Base-by-base conservation (phyloP, 2,329 filamentous ascomycete species). In the Magnaporthiopsis rhizophila region DNA sequence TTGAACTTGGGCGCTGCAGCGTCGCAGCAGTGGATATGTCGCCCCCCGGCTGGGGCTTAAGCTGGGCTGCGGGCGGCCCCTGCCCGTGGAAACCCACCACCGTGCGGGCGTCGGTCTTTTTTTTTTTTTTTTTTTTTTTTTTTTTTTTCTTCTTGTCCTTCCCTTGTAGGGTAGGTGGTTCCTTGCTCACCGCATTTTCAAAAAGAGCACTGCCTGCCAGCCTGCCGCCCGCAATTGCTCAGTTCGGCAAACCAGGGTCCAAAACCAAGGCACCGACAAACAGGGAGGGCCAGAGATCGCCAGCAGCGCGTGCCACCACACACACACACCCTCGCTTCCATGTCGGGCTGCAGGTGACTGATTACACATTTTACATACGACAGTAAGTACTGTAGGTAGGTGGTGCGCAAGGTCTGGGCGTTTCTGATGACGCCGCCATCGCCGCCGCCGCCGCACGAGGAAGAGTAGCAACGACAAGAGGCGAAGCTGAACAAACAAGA, bases 171-270 rank as follows among this genome's bases (percentile, higher is more conserved):
- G 34, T 36, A 9, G 30, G 53, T 26, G 24, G 30, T 61, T 50
- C 21, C 45, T 61, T 50, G 32, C 24, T 26, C 59, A 61, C 59
- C 59, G 59, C 59, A 61, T 50, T 61, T 61, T 61, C 59, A 12
- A 38, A 58, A 11, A 34, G 32, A 32, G 24, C 26, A 9, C 57
- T 11, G 57, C 57, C 45, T 6, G 45, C 45, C 45, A 21, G 45
- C 45, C 45, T 11, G 34, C 34, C 34, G 12, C 21, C 45, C 45
- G 45, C 45, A 24, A 24, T 53, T 53, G 45, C 45, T 53, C 9
- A 30, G 57, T 58, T 58, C 57, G 57, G 57, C 57, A 58, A 58
- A 21, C 45, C 45, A 21, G 21, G 45, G 18, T 53, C 8, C 45
- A 24, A 45, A 53, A 53, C 21, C 45, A 53, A 53, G 45, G 45